Base-by-base conservation (phyloP, 306 rosid genomes). In the Gastrolobium bilobum region DNA sequence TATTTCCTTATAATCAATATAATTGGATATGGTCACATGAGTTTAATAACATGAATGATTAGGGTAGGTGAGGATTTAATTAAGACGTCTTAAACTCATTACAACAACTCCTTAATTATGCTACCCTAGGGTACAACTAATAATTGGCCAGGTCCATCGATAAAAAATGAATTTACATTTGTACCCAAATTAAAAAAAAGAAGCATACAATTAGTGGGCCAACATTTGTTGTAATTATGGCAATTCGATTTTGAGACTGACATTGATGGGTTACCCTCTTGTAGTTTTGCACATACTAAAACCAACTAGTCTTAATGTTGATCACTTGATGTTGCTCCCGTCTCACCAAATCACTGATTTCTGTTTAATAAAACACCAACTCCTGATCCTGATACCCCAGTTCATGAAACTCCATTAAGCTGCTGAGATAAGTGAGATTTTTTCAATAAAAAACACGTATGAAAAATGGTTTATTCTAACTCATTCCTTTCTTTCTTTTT, bases 261-360 rank as follows among this genome's bases (percentile, higher is more conserved):
- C 10, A 68, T 33, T 50, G 76, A 65, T 56, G 11, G 35, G 3
- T 51, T 37, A 44, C 62, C 7, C 15, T 35, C 9, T 35, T 73
- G 78, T 58, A 75, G 48, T 44, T 57, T 68, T 75, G 63, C 39
- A 68, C 59, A 50, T 10, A 42, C 43, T 43, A 43, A 42, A 30
- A 58, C 51, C 48, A 47, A 1, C 75, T 62, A 50, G 9, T 34
- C 62, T 47, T 31, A 14, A 81, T 47, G 14, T 8, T 1, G 67
- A 61, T 63, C 64, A 60, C 62, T 50, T 75, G 31, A 77, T 62
- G 42, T 10, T 37, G 1, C 39, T 15, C 50, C 4, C 10, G 6
- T 38, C 57, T 73, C 85, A 72, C 69, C 77, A 48, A 83, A 73
- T 48, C 50, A 65, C 50, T 73, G 67, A 38, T 78, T 77, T 44